Evolutionary conservation across 2,329 filamentous ascomycete genomes (phyloP).

Genomic region (Beauveria pseudobassiana): DNA sequence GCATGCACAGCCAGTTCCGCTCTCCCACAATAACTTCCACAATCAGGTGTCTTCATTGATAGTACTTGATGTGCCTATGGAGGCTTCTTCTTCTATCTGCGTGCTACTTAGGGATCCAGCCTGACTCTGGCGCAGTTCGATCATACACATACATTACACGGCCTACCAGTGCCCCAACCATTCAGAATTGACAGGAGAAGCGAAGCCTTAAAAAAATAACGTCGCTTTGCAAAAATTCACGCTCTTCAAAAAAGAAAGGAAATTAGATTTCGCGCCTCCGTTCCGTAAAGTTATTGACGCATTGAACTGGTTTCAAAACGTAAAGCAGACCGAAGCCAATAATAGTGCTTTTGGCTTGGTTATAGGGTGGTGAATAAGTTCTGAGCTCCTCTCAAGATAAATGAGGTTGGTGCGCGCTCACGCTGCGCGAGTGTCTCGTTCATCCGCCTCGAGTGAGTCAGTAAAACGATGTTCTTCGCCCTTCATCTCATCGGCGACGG

Average conservation of each 20-base stretch:
- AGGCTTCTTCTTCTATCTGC: neutral
- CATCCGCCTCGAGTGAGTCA: too few species aligned
- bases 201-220: neutral
- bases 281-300: neutral
- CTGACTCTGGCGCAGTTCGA: neutral
- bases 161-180: neutral
- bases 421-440: neutral
- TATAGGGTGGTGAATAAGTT: neutral
- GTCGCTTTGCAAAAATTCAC: neutral
- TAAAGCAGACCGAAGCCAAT: neutral
- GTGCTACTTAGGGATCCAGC: neutral
- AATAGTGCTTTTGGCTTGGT: neutral
- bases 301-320: neutral
- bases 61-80: neutral
- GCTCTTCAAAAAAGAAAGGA: neutral
- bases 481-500: neutral
- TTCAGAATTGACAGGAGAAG: neutral
- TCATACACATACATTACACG: slow-evolving; percentile 1
- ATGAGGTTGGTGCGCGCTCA: neutral
- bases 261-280: neutral
- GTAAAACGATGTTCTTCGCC: neutral
- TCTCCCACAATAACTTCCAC: neutral
- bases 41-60: neutral
- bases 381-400: neutral
- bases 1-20: neutral